Percentiles rank a stretch among this genome's conserved stretches.
Conservation (phyloP, 2,329 filamentous ascomycete species). For the Pseudopyricularia javanii region DNA sequence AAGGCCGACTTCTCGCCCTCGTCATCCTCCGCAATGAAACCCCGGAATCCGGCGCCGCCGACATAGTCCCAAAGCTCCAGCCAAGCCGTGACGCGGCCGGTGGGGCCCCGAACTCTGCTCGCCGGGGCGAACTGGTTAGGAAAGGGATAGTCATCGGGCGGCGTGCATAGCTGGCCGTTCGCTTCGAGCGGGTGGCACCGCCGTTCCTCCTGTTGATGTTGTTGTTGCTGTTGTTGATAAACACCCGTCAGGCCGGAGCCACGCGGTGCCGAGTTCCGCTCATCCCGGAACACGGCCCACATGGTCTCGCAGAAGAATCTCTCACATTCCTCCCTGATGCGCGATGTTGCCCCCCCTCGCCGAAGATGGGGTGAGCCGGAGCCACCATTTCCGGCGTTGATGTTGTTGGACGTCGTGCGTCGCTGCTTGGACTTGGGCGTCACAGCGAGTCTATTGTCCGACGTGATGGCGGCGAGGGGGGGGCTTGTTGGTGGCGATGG, state of each 20-base stretch:
- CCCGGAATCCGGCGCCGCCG: constrained; percentile 72
- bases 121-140: constrained; percentile 10
- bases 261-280: constrained; percentile 65
- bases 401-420: constrained; percentile 18
- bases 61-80: constrained; percentile 78
- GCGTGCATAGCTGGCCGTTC: constrained; percentile 22
- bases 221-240: constrained; percentile 24
- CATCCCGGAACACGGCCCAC: constrained; percentile 89
- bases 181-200: constrained; percentile 1
- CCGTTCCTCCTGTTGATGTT: constrained; percentile 10
- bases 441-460: constrained; percentile 55
- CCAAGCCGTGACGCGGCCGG: constrained; percentile 42
- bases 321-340: constrained; percentile 99
- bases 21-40: constrained; percentile 60
- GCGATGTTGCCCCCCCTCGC: constrained; percentile 86
- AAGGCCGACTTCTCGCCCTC: constrained; percentile 59
- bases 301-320: constrained; percentile 98
- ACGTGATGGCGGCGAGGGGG: constrained; percentile 67
- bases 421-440: constrained; percentile 40
- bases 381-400: constrained; percentile 25
- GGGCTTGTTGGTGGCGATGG: constrained; percentile 79
- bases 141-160: constrained; percentile 31
- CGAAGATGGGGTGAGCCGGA: constrained; percentile 8
- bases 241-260: constrained; percentile 82
- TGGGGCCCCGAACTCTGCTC: constrained; percentile 5